phyloP scores from a whole-genome alignment of 805 yeast genomes.

The Wickerhamiella siamensis region DNA sequence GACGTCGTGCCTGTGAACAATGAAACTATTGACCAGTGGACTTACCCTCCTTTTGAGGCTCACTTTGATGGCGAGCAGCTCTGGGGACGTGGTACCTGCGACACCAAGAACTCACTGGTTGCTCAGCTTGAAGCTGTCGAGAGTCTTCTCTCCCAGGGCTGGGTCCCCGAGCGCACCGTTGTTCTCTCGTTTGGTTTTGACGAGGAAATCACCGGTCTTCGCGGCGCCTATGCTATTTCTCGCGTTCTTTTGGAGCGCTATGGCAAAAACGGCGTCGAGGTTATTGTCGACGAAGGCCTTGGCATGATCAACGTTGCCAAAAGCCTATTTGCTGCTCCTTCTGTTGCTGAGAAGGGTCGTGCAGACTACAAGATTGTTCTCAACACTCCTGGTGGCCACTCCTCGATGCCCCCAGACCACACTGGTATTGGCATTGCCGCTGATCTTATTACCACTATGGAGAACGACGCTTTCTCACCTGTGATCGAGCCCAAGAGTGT shows the following conservation, averaged over 20 bases:
- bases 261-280: constrained; percentile 47
- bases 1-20: constrained; percentile 63
- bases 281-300: constrained; percentile 59
- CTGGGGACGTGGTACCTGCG: constrained; percentile 63
- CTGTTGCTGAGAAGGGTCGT: constrained; percentile 52
- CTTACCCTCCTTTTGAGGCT: constrained; percentile 49
- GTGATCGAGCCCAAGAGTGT: constrained; percentile 43
- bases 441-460: constrained; percentile 42
- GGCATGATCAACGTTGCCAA: constrained; percentile 32
- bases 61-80: constrained; percentile 45
- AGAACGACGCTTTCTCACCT: constrained; percentile 40
- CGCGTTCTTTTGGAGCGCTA: constrained; percentile 35
- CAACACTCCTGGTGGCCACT: constrained; percentile 63
- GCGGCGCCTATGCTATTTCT: constrained; percentile 47
- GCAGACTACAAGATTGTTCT: constrained; percentile 37
- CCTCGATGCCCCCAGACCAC: constrained; percentile 67
- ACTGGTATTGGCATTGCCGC: constrained; percentile 65
- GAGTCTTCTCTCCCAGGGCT: constrained; percentile 34
- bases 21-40: constrained; percentile 42
- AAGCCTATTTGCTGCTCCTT: constrained; percentile 38
- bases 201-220: constrained; percentile 51
- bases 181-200: constrained; percentile 57
- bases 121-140: constrained; percentile 54
- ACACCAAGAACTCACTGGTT: constrained; percentile 50
- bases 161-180: constrained; percentile 42